Percentiles rank a stretch among this genome's conserved stretches.
Evolutionary conservation across 2,329 filamentous ascomycete genomes (phyloP).

Genomic region (Kalmusia sp.): DNA sequence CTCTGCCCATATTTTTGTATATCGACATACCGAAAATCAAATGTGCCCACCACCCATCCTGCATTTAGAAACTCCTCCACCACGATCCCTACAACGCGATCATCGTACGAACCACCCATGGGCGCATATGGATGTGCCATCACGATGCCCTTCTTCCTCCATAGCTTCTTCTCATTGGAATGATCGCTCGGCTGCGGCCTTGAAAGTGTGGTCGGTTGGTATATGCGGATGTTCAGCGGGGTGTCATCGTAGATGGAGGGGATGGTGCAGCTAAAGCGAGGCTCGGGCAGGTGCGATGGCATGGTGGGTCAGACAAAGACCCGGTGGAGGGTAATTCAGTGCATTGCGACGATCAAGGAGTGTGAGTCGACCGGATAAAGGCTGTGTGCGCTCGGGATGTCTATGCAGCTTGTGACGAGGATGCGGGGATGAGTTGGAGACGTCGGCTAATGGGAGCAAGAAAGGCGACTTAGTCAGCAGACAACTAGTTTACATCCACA

Average conservation of each 20-base stretch:
- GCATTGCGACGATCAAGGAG: slow-evolving; percentile 26
- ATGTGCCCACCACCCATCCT: slow-evolving; percentile 82
- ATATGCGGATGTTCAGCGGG: slow-evolving; percentile 80
- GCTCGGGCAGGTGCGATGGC: slow-evolving; percentile 28
- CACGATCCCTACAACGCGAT: slow-evolving; percentile 75
- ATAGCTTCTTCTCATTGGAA: slow-evolving; percentile 18
- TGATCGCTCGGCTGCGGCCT: slow-evolving; percentile 12
- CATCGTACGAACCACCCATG: slow-evolving; percentile 84
- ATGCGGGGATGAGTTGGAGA: too few species aligned
- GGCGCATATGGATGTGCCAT: slow-evolving; percentile 92
- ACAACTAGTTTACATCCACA: too few species aligned
- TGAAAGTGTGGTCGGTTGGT: slow-evolving; percentile 59
- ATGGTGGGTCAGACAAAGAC: slow-evolving; percentile 32
- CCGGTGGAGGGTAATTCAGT: slow-evolving; percentile 25
- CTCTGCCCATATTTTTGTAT: not conserved
- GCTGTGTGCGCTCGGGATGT: too few species aligned
- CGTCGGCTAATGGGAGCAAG: too few species aligned
- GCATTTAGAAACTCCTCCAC: slow-evolving; percentile 68
- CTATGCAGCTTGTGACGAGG: too few species aligned
- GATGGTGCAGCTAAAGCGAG: slow-evolving; percentile 70
- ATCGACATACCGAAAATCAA: slow-evolving; percentile 80
- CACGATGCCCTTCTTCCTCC: slow-evolving; percentile 63
- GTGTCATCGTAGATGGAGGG: slow-evolving; percentile 83
- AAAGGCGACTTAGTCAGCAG: too few species aligned
- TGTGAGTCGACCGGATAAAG: too few species aligned